Percentiles rank a stretch among this genome's conserved stretches.
Conservation (phyloP, 2,329 filamentous ascomycete genomes). For the Alternaria sp. region DNA sequence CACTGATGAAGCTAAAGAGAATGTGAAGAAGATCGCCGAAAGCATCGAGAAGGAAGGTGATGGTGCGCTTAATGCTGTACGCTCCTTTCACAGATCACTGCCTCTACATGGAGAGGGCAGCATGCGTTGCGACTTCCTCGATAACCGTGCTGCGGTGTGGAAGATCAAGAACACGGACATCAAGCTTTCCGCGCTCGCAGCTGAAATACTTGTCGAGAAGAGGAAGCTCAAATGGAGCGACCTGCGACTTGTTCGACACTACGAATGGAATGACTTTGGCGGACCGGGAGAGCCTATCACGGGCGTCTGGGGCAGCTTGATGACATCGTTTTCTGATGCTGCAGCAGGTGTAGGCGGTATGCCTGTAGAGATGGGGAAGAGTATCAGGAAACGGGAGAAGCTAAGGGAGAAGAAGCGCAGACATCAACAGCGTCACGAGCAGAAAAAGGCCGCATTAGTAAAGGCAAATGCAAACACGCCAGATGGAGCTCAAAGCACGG, state of each 20-base stretch:
- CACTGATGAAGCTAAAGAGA: constrained; percentile 66
- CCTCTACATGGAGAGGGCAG: constrained; percentile 54
- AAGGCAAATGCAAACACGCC: constrained; percentile 26
- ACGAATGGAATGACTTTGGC: constrained; percentile 80
- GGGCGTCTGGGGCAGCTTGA: constrained; percentile 69
- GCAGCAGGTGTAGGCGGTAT: constrained; percentile 71
- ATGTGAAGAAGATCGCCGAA: constrained; percentile 67
- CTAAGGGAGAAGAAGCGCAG: constrained; percentile 60
- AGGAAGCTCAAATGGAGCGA: constrained; percentile 71
- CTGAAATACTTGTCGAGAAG: constrained; percentile 69
- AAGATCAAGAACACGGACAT: constrained; percentile 68
- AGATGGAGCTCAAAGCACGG: constrained; percentile 15
- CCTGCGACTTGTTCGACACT: constrained; percentile 70
- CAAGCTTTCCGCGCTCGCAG: constrained; percentile 70
- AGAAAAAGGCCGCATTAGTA: constrained; percentile 32
- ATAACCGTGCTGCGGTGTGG: constrained; percentile 72
- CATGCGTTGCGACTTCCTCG: constrained; percentile 73
- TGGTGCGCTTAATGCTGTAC: constrained; percentile 74
- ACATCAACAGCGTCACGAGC: constrained; percentile 40
- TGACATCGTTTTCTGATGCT: constrained; percentile 66
- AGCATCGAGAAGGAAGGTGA: constrained; percentile 70
- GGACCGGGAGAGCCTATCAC: constrained; percentile 78
- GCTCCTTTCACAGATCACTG: constrained; percentile 70
- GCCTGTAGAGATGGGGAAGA: constrained; percentile 69
- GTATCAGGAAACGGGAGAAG: constrained; percentile 63